Conservation (phyloP, 495 filamentous ascomycete genomes). For the Cryomyces minteri region DNA sequence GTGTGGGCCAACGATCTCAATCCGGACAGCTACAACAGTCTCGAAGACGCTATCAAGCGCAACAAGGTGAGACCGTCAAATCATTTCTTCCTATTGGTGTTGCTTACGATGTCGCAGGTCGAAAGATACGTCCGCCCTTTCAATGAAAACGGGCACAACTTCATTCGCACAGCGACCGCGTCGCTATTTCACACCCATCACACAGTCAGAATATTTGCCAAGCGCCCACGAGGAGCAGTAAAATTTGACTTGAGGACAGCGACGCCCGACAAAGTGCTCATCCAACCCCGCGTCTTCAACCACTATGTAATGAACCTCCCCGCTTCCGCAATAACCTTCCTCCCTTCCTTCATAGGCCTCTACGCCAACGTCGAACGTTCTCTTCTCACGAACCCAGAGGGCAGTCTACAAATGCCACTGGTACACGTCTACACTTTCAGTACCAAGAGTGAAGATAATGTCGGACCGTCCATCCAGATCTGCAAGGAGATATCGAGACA, state of each 20-base stretch:
- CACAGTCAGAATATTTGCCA: conserved; percentile 18
- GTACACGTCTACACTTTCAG: conserved; percentile 87
- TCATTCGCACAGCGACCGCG: conserved; percentile 52
- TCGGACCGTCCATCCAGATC: conserved; percentile 39
- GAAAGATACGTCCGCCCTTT: conserved; percentile 52
- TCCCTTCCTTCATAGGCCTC: conserved; percentile 67
- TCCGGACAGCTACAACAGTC: conserved; percentile 58
- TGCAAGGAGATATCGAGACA: conserved; percentile 47
- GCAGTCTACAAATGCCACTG: conserved; percentile 53
- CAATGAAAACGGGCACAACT: conserved; percentile 61
- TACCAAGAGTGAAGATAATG: conserved; percentile 52
- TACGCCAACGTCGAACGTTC: no score
- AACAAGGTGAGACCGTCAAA: conserved; percentile 46
- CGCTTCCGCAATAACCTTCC: conserved; percentile 67
- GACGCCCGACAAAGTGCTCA: conserved; percentile 26
- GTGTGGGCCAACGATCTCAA: conserved; percentile 98
- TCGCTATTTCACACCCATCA: conserved; percentile 34
- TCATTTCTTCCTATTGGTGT: neutral
- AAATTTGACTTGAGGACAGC: no score
- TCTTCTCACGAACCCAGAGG: no score
- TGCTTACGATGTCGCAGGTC: conserved; percentile 28
- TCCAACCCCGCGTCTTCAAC: conserved; percentile 46
- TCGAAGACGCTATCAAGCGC: conserved; percentile 45
- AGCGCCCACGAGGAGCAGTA: neutral
- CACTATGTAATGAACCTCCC: conserved; percentile 98